phyloP scores from a whole-genome alignment of 345 rosid species.

The Viola odorata region DNA sequence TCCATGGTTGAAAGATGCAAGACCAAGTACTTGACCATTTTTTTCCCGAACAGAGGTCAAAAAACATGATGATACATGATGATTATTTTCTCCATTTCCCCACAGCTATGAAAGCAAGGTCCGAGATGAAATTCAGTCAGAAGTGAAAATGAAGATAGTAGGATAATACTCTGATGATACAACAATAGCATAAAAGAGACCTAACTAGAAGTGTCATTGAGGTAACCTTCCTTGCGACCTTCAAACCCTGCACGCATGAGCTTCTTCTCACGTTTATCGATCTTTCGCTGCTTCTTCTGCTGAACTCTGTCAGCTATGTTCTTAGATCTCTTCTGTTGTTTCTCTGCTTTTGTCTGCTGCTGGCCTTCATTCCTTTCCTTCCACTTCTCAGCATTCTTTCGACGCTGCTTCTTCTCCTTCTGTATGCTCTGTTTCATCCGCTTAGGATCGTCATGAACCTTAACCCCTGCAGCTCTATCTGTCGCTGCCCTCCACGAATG shows the following conservation, averaged over 20 bases:
- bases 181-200: neutral
- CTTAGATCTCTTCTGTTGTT: constrained; percentile 66
- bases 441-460: constrained; percentile 81
- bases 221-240: constrained; percentile 51
- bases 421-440: constrained; percentile 67
- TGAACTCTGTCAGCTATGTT: constrained; percentile 64
- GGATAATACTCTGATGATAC: neutral
- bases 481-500: constrained; percentile 73
- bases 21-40: too few species aligned
- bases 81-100: too few species aligned
- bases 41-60: too few species aligned
- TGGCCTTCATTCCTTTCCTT: constrained; percentile 61
- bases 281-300: constrained; percentile 62
- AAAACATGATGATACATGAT: too few species aligned
- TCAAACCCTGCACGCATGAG: constrained; percentile 85
- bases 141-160: too few species aligned
- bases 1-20: too few species aligned
- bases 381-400: constrained; percentile 86
- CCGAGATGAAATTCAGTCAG: neutral
- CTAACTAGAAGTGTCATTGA: constrained; percentile 18
- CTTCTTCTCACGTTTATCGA: constrained; percentile 87
- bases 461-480: constrained; percentile 70
- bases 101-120: neutral
- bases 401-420: constrained; percentile 62
- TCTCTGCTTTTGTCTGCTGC: constrained; percentile 55